phyloP scores from a whole-genome alignment of 2,329 filamentous ascomycete species.

The Karstenula rhodostoma region DNA sequence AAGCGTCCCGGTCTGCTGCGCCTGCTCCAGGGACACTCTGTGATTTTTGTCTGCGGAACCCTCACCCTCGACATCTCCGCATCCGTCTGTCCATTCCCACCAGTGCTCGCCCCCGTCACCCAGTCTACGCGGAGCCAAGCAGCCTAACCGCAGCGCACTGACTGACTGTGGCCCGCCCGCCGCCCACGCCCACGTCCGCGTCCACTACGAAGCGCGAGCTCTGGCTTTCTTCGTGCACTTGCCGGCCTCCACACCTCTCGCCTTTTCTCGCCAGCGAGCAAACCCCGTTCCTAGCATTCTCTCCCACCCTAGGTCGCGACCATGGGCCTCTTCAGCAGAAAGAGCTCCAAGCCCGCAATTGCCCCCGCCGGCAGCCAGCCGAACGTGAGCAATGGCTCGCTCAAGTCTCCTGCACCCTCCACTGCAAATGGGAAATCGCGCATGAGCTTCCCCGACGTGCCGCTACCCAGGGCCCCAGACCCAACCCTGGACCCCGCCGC shows the following conservation, averaged over 20 bases:
- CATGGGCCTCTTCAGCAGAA: constrained; percentile 64
- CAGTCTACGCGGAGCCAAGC: constrained; percentile 11
- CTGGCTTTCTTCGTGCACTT: constrained; percentile 10
- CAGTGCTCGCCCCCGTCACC: background rate
- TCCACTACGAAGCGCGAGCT: constrained; percentile 8
- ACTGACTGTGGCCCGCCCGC: constrained; percentile 8
- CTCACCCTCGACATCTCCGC: background rate
- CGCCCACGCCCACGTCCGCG: background rate
- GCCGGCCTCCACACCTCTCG: constrained; percentile 7
- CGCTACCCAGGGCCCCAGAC: constrained; percentile 85
- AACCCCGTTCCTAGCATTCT: constrained; percentile 11
- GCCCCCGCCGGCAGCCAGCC: constrained; percentile 48
- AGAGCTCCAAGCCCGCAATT: constrained; percentile 53
- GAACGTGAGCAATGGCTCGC: constrained; percentile 57
- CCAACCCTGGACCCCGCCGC: constrained; percentile 86
- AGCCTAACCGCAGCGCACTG: constrained; percentile 7
- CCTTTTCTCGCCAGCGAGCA: constrained; percentile 14
- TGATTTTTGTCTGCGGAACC: background rate
- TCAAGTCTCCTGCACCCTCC: constrained; percentile 59
- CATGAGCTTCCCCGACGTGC: constrained; percentile 72
- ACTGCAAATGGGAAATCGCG: constrained; percentile 47
- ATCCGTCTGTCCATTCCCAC: background rate
- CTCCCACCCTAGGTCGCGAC: constrained; percentile 17
- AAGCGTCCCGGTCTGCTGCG: background rate
- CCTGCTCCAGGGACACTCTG: background rate